Percentiles rank a stretch among this genome's conserved stretches.
These are phyloP conservation scores for Grosmannia huntii DNA, from an alignment of 2,329 filamentous ascomycete genomes.

Conservation along the genomic window DNA sequence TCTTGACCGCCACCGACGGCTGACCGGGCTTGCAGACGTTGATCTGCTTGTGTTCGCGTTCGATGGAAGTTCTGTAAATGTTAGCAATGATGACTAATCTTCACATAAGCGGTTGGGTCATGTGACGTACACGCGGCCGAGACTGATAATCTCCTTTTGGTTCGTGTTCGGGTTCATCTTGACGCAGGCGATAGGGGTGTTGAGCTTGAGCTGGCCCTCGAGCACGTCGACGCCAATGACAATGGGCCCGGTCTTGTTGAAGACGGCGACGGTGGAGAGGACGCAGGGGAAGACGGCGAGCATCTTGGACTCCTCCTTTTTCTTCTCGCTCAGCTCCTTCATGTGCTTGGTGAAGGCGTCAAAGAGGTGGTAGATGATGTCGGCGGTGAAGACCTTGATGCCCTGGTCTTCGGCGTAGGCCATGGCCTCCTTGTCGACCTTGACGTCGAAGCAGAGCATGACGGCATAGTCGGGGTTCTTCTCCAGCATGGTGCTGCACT, in stretches of 20 bases:
- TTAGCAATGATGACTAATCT: neutral
- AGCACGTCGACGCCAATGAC: slow-evolving; percentile 89
- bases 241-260: slow-evolving; percentile 96
- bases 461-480: slow-evolving; percentile 92
- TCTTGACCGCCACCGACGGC: slow-evolving; percentile 95
- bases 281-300: slow-evolving; percentile 94
- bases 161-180: slow-evolving; percentile 70
- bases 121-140: slow-evolving; percentile 81
- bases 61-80: slow-evolving; percentile 69
- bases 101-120: no score
- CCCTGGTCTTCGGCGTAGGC: slow-evolving; percentile 85
- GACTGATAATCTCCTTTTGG: slow-evolving; percentile 66
- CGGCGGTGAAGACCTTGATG: slow-evolving; percentile 95
- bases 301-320: slow-evolving; percentile 94
- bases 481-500: slow-evolving; percentile 89
- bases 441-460: slow-evolving; percentile 99
- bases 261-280: slow-evolving; percentile 76
- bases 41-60: slow-evolving; percentile 94
- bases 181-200: slow-evolving; percentile 81
- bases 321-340: slow-evolving; percentile 72
- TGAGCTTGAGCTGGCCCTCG: slow-evolving; percentile 76
- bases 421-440: slow-evolving; percentile 92
- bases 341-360: slow-evolving; percentile 95
- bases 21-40: slow-evolving; percentile 87
- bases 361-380: slow-evolving; percentile 98